Conservation (phyloP, 441 rosid species). For the Brassica balearica region DNA sequence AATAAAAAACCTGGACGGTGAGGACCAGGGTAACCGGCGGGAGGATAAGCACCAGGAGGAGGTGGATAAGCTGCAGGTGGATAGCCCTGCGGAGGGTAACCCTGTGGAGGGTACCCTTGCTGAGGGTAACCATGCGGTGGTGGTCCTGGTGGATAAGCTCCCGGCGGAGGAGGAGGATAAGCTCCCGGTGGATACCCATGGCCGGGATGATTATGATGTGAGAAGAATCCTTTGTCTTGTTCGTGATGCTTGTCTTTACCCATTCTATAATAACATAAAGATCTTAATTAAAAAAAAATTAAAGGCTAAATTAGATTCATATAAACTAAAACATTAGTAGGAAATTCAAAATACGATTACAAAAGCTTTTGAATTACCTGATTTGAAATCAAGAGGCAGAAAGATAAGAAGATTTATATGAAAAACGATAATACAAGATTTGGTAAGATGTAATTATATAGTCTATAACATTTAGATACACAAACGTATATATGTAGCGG, state of each 20-base stretch:
- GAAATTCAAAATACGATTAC: neutral
- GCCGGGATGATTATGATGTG: conserved; percentile 36
- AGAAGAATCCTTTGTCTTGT: conserved; percentile 45
- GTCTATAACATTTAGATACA: conserved; percentile 24
- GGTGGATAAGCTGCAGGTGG: conserved; percentile 37
- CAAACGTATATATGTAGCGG: conserved; percentile 3
- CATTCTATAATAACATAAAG: conserved; percentile 19
- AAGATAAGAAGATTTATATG: neutral
- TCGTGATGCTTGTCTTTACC: conserved; percentile 44
- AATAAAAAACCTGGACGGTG: conserved; percentile 28
- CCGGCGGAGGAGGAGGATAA: conserved; percentile 41
- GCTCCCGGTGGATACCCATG: conserved; percentile 42
- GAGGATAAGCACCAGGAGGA: conserved; percentile 33
- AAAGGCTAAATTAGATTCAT: neutral
- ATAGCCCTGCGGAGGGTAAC: conserved; percentile 27
- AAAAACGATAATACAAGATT: neutral
- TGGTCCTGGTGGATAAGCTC: conserved; percentile 46
- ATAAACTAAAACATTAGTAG: neutral
- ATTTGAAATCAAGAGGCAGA: conserved; percentile 23
- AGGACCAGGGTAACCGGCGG: conserved; percentile 43
- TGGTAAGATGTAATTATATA: conserved; percentile 16
- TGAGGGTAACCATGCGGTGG: conserved; percentile 43
- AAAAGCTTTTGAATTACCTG: conserved; percentile 6
- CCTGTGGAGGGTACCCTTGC: conserved; percentile 39
- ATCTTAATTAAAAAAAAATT: neutral